A percentile compares a stretch with the other conserved stretches of the same genome.
Evolutionary conservation across 495 filamentous ascomycete genomes (phyloP).

Genomic region (Neurospora sublineolata): DNA sequence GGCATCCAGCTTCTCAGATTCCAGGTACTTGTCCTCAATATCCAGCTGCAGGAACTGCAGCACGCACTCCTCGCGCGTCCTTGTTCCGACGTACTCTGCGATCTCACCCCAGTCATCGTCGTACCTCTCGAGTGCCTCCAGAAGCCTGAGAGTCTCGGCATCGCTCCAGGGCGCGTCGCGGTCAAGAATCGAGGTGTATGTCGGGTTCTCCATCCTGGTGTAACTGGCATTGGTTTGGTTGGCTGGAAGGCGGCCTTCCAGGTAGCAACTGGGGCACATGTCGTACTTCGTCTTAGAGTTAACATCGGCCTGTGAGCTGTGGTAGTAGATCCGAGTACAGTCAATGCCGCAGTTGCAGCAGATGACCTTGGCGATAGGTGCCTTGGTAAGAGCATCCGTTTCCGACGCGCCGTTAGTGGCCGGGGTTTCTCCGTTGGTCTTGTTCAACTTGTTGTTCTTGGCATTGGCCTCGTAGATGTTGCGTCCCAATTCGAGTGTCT

Average conservation of each 20-base stretch:
- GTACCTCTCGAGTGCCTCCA: conserved; percentile 82
- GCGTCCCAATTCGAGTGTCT: conserved; percentile 81
- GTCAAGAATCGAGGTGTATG: conserved; percentile 61
- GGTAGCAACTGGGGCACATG: conserved; percentile 79
- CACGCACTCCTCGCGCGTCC: conserved; percentile 93
- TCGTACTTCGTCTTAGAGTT: conserved; percentile 61
- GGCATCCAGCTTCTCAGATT: conserved; percentile 53
- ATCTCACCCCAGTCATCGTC: conserved; percentile 95
- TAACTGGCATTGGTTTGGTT: conserved; percentile 65
- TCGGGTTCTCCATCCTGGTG: conserved; percentile 76
- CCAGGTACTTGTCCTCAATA: conserved; percentile 81
- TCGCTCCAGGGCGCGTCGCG: conserved; percentile 83
- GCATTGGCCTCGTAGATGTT: conserved; percentile 92
- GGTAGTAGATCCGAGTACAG: conserved; percentile 84
- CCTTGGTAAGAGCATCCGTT: conserved; percentile 46
- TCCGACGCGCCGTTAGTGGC: conserved; percentile 46
- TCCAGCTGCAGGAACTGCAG: conserved; percentile 87
- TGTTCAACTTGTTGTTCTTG: conserved; percentile 63
- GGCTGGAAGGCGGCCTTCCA: conserved; percentile 65
- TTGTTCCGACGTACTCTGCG: conserved; percentile 77
- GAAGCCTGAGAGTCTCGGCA: conserved; percentile 67
- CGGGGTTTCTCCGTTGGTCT: conserved; percentile 61
- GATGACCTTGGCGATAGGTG: conserved; percentile 45
- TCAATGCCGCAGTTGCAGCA: conserved; percentile 89
- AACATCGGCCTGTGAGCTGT: conserved; percentile 54